These are phyloP conservation scores for Novymonas esmeraldas DNA, from an alignment of 208 protist species.

Conservation along the genomic window DNA sequence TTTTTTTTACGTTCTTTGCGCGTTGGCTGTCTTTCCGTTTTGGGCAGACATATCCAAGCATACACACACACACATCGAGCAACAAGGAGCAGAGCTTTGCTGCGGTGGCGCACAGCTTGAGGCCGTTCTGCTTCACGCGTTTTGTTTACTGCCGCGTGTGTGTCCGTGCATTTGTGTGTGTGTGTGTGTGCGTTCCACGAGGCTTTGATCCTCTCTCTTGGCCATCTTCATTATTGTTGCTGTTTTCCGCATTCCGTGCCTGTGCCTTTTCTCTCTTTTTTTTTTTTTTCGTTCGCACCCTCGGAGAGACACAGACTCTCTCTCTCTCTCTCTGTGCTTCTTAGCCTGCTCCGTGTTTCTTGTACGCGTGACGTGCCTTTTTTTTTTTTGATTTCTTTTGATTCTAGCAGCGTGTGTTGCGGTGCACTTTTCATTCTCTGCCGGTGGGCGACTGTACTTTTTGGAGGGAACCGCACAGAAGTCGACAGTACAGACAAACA, in stretches of 20 bases:
- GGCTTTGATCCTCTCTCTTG: no score
- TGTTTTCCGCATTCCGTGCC: background rate
- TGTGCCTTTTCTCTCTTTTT: background rate
- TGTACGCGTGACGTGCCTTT: slow-evolving; percentile 6
- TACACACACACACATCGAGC: no score
- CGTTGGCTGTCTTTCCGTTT: background rate
- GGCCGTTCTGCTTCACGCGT: background rate
- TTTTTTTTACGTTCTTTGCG: background rate
- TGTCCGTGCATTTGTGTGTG: background rate
- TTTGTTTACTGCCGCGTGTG: background rate
- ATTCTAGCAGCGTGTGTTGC: background rate
- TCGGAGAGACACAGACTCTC: background rate
- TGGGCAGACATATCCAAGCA: no score
- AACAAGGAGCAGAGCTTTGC: no score
- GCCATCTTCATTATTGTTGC: no score
- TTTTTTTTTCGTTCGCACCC: background rate
- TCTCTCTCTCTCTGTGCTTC: background rate
- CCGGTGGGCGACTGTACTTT: no score
- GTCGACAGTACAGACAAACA: no score
- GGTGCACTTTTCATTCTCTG: background rate
- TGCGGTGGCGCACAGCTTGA: no score
- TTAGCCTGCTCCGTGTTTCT: background rate
- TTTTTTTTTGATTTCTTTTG: background rate
- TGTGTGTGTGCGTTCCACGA: no score
- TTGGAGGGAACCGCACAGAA: no score